These are phyloP conservation scores for Cercospora sp. DNA, from an alignment of 2,329 filamentous ascomycete species.

Conservation along the genomic window DNA sequence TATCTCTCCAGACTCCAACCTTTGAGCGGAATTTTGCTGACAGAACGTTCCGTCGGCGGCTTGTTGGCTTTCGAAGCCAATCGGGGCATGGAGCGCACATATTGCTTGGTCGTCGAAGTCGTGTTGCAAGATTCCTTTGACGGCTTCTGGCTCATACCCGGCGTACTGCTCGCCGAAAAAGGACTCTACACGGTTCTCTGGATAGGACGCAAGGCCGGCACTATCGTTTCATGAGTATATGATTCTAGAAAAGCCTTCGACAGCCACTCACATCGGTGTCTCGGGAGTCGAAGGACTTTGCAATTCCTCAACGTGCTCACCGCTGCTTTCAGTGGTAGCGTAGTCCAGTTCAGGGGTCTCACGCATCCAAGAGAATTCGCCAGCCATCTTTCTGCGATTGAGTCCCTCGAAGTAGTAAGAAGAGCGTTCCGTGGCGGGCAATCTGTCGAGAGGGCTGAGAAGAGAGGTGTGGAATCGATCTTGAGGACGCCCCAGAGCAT, in stretches of 20 bases:
- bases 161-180: neutral
- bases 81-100: constrained; percentile 1
- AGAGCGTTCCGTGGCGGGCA: neutral
- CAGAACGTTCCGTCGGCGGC: neutral
- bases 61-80: constrained; percentile 5
- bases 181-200: neutral
- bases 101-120: neutral
- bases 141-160: neutral
- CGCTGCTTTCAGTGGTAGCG: neutral
- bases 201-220: neutral
- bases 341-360: constrained; percentile 1
- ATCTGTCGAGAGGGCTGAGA: neutral
- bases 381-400: neutral
- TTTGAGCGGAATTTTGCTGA: neutral
- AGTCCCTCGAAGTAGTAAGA: neutral
- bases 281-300: neutral
- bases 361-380: neutral
- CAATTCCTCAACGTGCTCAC: neutral
- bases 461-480: neutral
- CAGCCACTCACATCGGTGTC: neutral
- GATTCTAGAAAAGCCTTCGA: neutral
- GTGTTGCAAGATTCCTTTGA: neutral
- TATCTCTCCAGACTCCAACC: neutral
- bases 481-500: neutral
- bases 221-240: neutral